Evolutionary conservation across 805 yeast genomes (phyloP).

Genomic region (Saccharomyces mikatae): DNA sequence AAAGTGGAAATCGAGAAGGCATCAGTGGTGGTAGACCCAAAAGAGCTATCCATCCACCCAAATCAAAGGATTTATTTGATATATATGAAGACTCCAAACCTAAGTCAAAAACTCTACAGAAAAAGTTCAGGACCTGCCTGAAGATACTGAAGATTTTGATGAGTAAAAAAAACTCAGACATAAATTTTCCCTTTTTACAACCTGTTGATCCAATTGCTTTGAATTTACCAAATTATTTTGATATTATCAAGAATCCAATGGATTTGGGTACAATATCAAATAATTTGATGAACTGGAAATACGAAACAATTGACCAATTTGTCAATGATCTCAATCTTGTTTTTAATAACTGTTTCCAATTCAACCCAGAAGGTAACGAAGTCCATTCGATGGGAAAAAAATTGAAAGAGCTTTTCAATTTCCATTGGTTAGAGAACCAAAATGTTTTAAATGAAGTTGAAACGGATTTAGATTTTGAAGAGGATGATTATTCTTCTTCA

Average conservation of each 20-base stretch:
- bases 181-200: slow-evolving; percentile 80
- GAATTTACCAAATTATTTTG: slow-evolving; percentile 83
- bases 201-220: slow-evolving; percentile 96
- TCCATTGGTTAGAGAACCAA: slow-evolving; percentile 66
- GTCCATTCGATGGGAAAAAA: slow-evolving; percentile 93
- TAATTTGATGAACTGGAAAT: slow-evolving; percentile 77
- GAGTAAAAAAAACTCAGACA: slow-evolving; percentile 73
- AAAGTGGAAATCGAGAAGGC: slow-evolving; percentile 12
- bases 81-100: slow-evolving; percentile 75
- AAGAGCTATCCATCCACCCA: slow-evolving; percentile 94
- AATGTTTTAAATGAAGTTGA: neutral
- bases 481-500: neutral
- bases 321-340: slow-evolving; percentile 75
- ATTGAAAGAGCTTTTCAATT: slow-evolving; percentile 75
- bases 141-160: slow-evolving; percentile 73
- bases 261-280: slow-evolving; percentile 79
- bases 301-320: slow-evolving; percentile 85
- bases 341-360: slow-evolving; percentile 80
- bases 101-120: slow-evolving; percentile 81
- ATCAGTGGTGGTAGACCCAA: slow-evolving; percentile 61
- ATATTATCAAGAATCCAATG: slow-evolving; percentile 87
- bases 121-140: slow-evolving; percentile 80
- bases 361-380: slow-evolving; percentile 95
- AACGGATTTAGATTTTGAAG: neutral
- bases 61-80: slow-evolving; percentile 67